A percentile compares a stretch with the other conserved stretches of the same genome.
phyloP scores from a whole-genome alignment of 768 basidiomycete genomes.

The Mycena galopus region DNA sequence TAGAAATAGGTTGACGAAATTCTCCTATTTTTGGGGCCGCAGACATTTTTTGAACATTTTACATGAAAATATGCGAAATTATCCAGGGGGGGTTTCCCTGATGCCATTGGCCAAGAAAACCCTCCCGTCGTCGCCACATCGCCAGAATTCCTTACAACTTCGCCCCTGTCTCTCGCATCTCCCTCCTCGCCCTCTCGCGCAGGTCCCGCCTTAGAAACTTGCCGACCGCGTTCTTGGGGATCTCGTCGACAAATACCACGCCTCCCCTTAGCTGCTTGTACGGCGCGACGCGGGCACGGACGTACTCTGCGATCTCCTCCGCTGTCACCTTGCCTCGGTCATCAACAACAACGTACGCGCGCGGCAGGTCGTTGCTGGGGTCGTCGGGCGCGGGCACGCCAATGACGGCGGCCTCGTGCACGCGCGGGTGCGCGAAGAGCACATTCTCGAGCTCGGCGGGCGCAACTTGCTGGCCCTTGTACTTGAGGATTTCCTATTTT shows the following conservation, averaged over 20 bases:
- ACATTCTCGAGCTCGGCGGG: slow-evolving; percentile 27
- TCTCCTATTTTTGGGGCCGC: no score
- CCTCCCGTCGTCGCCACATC: slow-evolving; percentile 18
- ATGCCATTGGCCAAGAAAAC: slow-evolving; percentile 22
- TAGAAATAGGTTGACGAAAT: no score
- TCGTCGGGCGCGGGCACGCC: slow-evolving; percentile 24
- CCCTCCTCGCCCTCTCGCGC: slow-evolving; percentile 25
- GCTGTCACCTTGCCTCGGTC: slow-evolving; percentile 23
- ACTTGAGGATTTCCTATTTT: slow-evolving; percentile 26
- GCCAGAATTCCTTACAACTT: slow-evolving; percentile 23
- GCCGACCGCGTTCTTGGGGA: slow-evolving; percentile 26
- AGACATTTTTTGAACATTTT: no score
- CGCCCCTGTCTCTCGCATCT: slow-evolving; percentile 25
- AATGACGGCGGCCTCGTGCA: slow-evolving; percentile 25
- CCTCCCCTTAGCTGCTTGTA: slow-evolving; percentile 27
- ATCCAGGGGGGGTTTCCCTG: no score
- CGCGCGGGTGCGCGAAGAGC: slow-evolving; percentile 23
- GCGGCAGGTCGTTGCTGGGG: slow-evolving; percentile 23
- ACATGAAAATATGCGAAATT: no score
- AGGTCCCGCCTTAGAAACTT: slow-evolving; percentile 25
- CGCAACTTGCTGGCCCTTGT: slow-evolving; percentile 25
- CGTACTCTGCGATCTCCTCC: slow-evolving; percentile 23
- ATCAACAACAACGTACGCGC: slow-evolving; percentile 25
- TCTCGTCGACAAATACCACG: slow-evolving; percentile 27
- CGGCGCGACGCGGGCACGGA: slow-evolving; percentile 24